Base-by-base conservation (phyloP, 805 yeast species). In the Candida arabinofermentans region DNA sequence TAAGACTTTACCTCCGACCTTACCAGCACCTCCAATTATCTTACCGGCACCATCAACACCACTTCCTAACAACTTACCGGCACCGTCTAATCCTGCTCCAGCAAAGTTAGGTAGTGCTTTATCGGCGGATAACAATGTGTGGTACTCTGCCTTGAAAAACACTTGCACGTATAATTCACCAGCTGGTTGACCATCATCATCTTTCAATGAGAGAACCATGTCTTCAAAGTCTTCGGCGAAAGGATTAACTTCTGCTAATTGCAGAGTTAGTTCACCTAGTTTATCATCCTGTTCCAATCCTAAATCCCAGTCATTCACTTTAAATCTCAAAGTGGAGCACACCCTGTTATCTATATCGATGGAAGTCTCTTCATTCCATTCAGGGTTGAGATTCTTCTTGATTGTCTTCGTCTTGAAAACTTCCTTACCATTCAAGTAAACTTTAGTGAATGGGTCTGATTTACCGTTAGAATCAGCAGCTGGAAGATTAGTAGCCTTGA, bases 381-480 rank as follows among this genome's bases (percentile, higher is more conserved):
- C 75, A n/a, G 99, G 99, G 44, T 85, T 76, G 52, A 93, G 71
- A 0, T 96, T 88, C 72, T 83, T 89, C 74, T 90, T 93, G 46
- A 77, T 70, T 23, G 82, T 82, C 65, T 86, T 83, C 27, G 96
- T 77, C 69, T 87, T 88, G 70, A 68, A 80, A 45, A 85, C 70
- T 40, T 72, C 72, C 13, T 69, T 70, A 31, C 82, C 82, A 64
- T 90, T 81, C 54, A 87, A 58, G 55, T 72, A 80, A 48, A 88
- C 73, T 54, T 80, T 76, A 45, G 80, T 72, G 61, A 81, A 91
- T 41, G 99, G 99, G 65, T 93, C 99, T 3, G 96, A 87, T 60
- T 85, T 84, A 38, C 98, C 98, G 53, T 83, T 83, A 24, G 86
- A 70, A 65, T 93, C 99, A n/a, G 90, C 95, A 12, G 96, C 74